Conservation (phyloP, 768 basidiomycete species). For the Xerocomellus amylosporus region DNA sequence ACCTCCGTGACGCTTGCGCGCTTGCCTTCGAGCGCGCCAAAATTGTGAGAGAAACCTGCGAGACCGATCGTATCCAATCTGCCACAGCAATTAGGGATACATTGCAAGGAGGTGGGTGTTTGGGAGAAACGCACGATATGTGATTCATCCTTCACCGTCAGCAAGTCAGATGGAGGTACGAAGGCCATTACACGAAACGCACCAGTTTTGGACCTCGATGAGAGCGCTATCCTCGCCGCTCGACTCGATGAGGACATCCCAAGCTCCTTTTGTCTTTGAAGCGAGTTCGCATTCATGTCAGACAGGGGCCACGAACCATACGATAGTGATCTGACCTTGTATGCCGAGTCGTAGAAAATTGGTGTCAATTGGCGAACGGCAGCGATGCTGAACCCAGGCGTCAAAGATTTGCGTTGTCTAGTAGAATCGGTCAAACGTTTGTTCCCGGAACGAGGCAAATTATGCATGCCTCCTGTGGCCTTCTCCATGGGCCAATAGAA, state of each 20-base stretch:
- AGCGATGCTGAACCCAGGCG: constrained; percentile 38
- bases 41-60: constrained; percentile 58
- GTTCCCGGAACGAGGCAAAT: neutral
- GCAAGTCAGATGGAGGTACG: neutral
- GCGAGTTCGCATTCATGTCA: neutral
- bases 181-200: neutral
- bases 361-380: constrained; percentile 36
- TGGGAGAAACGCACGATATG: constrained; percentile 27
- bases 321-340: constrained; percentile 3
- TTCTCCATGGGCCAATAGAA: constrained; percentile 38
- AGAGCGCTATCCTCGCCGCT: constrained; percentile 14
- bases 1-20: constrained; percentile 39
- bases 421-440: neutral
- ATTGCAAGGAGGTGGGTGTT: rapidly evolving
- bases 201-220: constrained; percentile 39
- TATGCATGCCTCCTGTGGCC: constrained; percentile 41
- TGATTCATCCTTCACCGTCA: constrained; percentile 32
- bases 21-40: constrained; percentile 50
- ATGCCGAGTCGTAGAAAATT: constrained; percentile 40
- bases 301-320: neutral
- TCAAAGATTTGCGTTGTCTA: constrained; percentile 39
- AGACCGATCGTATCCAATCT: constrained; percentile 59
- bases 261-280: constrained; percentile 29
- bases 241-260: constrained; percentile 28
- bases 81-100: neutral